A percentile compares a stretch with the other conserved stretches of the same genome.
Evolutionary conservation across 108 stramenopile species (phyloP).

Genomic region (Chaetoceros tenuissimus): DNA sequence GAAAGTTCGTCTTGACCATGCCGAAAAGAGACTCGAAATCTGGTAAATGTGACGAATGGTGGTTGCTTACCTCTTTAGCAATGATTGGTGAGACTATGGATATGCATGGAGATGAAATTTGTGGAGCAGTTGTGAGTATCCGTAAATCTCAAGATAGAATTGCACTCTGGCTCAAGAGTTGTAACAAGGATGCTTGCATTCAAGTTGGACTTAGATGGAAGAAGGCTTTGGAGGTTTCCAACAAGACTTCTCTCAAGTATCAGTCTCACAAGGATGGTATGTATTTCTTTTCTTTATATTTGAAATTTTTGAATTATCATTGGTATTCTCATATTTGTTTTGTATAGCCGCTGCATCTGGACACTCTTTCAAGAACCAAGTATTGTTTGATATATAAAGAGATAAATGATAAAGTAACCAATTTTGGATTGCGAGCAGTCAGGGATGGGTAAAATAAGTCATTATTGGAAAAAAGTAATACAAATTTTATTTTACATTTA

Average conservation of each 20-base stretch:
- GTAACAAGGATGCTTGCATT: constrained; percentile 46
- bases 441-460: too few species aligned
- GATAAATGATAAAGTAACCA: too few species aligned
- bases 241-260: constrained; percentile 62
- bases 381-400: constrained; percentile 68
- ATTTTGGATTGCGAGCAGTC: too few species aligned
- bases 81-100: constrained; percentile 88
- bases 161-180: constrained; percentile 80
- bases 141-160: constrained; percentile 79
- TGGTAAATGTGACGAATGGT: constrained; percentile 65
- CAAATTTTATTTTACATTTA: too few species aligned
- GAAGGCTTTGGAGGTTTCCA: constrained; percentile 70
- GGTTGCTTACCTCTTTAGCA: constrained; percentile 77
- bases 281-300: constrained; percentile 1
- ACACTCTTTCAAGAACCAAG: constrained; percentile 65
- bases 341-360: constrained; percentile 60
- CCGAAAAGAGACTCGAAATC: constrained; percentile 57
- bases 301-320: constrained; percentile 3
- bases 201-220: constrained; percentile 78
- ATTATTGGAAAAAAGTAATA: too few species aligned
- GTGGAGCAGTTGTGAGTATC: constrained; percentile 81
- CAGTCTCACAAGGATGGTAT: constrained; percentile 76
- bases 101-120: constrained; percentile 65
- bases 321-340: background rate
- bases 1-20: constrained; percentile 81